Conservation (phyloP, 2,329 filamentous ascomycete genomes). For the Lachnellula willkommii region DNA sequence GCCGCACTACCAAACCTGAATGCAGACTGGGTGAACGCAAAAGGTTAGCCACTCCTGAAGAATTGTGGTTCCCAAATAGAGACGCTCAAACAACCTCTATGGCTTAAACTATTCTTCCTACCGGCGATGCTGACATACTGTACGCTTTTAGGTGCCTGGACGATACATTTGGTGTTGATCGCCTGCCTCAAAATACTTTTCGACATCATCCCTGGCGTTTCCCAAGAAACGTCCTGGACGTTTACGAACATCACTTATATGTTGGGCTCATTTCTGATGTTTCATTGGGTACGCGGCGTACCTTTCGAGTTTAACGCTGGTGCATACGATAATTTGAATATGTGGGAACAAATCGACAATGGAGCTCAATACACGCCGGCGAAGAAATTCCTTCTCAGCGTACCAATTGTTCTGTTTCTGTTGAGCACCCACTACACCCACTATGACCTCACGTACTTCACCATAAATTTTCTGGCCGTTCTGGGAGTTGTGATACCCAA, state of each 20-base stretch:
- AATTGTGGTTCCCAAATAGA: neutral
- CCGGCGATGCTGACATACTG: conserved; percentile 11
- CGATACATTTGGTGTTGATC: conserved; percentile 93
- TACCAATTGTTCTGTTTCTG: conserved; percentile 90
- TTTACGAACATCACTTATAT: conserved; percentile 99
- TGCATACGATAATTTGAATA: conserved; percentile 98
- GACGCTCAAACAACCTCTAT: conserved; percentile 1
- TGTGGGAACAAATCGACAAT: conserved; percentile 99
- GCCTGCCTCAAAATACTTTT: conserved; percentile 89
- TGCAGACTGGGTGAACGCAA: conserved; percentile 98
- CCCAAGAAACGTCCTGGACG: conserved; percentile 98
- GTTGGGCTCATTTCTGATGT: conserved; percentile 98
- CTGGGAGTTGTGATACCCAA: conserved; percentile 94
- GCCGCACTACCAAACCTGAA: conserved; percentile 91
- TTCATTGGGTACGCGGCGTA: conserved; percentile 95
- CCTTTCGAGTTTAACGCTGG: conserved; percentile 99
- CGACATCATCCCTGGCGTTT: conserved; percentile 92
- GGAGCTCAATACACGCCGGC: conserved; percentile 97
- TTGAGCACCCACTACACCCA: conserved; percentile 98
- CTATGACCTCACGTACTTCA: conserved; percentile 95
- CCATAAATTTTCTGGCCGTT: conserved; percentile 91
- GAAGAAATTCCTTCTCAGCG: conserved; percentile 95
- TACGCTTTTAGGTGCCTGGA: conserved; percentile 74
- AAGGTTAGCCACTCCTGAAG: conserved; percentile 59
- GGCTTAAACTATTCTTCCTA: neutral